Conservation (phyloP, 2,329 filamentous ascomycete genomes). For the Exophiala spinifera region DNA sequence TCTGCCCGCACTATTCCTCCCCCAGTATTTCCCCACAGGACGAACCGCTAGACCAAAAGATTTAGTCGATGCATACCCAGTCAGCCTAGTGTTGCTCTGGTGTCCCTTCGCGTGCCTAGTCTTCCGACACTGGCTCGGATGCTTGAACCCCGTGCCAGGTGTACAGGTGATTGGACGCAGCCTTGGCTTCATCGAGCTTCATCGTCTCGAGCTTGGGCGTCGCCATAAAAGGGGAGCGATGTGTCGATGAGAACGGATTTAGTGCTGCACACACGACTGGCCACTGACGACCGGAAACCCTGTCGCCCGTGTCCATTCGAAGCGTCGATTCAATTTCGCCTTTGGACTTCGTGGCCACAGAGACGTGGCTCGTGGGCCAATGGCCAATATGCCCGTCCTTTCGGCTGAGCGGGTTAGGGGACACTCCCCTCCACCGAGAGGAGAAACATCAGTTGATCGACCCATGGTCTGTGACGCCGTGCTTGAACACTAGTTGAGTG, state of each 20-base stretch:
- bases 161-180: not conserved
- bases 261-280: constrained; percentile 13
- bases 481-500: not conserved
- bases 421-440: constrained; percentile 27
- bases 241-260: not conserved
- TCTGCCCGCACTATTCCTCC: constrained; percentile 9
- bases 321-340: constrained; percentile 16
- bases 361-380: constrained; percentile 6
- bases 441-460: constrained; percentile 19
- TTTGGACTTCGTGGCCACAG: constrained; percentile 2
- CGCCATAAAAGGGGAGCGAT: not conserved
- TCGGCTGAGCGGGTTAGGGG: constrained; percentile 26
- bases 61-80: no score
- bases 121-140: constrained; percentile 13
- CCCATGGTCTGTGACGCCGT: constrained; percentile 16
- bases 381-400: constrained; percentile 1
- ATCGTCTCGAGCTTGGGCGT: constrained; percentile 6
- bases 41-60: not conserved
- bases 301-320: constrained; percentile 4
- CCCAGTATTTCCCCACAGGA: constrained; percentile 26
- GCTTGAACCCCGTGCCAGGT: constrained; percentile 8
- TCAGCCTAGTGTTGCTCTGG: no score
- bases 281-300: constrained; percentile 9
- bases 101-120: constrained; percentile 3
- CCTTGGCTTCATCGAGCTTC: constrained; percentile 9